Percentiles rank a stretch among this genome's conserved stretches.
These are phyloP conservation scores for Cladorrhinum sp. DNA, from an alignment of 2,329 filamentous ascomycete genomes.

Conservation along the genomic window DNA sequence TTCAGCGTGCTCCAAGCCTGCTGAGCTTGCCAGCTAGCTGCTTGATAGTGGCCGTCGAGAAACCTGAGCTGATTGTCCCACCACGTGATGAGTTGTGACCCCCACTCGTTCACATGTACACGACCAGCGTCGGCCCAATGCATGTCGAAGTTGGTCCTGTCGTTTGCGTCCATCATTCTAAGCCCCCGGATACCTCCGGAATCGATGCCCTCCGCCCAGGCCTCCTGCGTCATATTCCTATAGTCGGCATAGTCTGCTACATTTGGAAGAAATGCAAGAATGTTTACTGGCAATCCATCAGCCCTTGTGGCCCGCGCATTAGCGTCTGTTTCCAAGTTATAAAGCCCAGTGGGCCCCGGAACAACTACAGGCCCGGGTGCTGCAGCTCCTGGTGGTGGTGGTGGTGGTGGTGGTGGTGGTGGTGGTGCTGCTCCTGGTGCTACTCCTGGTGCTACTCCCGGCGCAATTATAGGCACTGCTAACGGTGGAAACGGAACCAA, in stretches of 20 bases:
- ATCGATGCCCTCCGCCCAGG: background rate
- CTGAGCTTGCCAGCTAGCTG: too few species aligned
- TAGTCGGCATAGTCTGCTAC: background rate
- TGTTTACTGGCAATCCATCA: background rate
- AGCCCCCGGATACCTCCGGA: background rate
- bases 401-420: too few species aligned
- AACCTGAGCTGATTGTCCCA: background rate
- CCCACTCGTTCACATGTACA: background rate
- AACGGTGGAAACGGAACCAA: too few species aligned
- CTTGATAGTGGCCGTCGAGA: too few species aligned
- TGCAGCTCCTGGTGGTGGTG: too few species aligned
- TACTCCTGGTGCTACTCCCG: too few species aligned
- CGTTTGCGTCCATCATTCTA: background rate
- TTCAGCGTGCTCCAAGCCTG: too few species aligned
- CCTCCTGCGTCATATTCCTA: background rate
- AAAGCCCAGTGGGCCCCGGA: background rate
- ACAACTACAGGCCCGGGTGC: too few species aligned
- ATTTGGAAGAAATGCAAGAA: background rate
- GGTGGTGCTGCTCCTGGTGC: too few species aligned
- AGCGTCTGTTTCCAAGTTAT: background rate
- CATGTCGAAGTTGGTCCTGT: background rate
- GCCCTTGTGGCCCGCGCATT: too few species aligned
- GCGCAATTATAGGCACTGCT: too few species aligned
- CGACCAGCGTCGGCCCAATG: background rate
- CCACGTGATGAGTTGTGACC: background rate